Percentiles rank a stretch among this genome's conserved stretches.
Evolutionary conservation across 768 basidiomycete species (phyloP).

Genomic region (Piloderma croceum): DNA sequence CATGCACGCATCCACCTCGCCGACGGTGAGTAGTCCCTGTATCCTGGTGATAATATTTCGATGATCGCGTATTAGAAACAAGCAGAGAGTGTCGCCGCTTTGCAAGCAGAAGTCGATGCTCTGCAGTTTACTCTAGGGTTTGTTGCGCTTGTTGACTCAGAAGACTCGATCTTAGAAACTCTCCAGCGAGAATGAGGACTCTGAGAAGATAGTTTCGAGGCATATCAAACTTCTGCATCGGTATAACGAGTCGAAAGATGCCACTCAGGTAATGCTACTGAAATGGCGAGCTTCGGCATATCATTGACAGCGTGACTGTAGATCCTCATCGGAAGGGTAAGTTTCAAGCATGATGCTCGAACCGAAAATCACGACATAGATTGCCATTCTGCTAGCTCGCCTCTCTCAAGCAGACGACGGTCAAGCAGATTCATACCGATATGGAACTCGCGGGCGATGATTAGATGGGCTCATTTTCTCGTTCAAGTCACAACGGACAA

Average conservation of each 20-base stretch:
- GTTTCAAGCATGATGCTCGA: constrained; percentile 8
- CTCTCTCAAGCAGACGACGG: constrained; percentile 57
- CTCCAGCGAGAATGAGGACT: constrained; percentile 38
- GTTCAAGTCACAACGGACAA: too few relatives aligned
- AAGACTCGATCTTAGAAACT: neutral
- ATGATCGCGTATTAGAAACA: constrained; percentile 36
- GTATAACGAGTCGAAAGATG: constrained; percentile 83
- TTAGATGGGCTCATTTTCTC: constrained; percentile 27
- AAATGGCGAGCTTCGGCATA: constrained; percentile 1
- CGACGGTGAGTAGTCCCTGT: too few relatives aligned
- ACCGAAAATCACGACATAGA: neutral
- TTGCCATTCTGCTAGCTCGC: constrained; percentile 52
- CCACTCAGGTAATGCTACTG: constrained; percentile 52
- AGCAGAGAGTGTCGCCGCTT: constrained; percentile 39
- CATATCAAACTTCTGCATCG: constrained; percentile 70
- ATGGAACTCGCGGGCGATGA: constrained; percentile 58
- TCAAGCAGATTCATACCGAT: constrained; percentile 70
- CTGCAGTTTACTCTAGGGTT: constrained; percentile 48
- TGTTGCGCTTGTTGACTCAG: constrained; percentile 13
- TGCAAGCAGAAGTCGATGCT: constrained; percentile 43
- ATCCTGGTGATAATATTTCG: too few relatives aligned
- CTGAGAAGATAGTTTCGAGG: constrained; percentile 53
- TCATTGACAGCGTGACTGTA: constrained; percentile 20
- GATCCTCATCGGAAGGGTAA: constrained; percentile 76
- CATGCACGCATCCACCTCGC: too few relatives aligned